Base-by-base conservation (phyloP, 345 rosid genomes). In the Mangifera indica region DNA sequence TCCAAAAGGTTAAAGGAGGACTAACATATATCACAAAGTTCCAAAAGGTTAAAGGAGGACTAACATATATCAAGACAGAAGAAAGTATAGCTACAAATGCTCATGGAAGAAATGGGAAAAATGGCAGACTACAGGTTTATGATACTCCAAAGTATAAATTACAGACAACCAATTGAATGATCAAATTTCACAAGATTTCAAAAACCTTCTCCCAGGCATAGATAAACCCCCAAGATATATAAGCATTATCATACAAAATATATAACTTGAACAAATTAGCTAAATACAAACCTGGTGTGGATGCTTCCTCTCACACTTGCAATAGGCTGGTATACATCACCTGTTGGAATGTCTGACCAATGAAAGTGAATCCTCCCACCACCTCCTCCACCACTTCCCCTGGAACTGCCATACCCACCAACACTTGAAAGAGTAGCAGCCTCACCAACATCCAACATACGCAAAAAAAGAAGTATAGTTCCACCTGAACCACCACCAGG, bases 401-500 rank as follows among this genome's bases (percentile, higher is more conserved):
- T 58, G n/a, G 84, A 87, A 77, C 93, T 85, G 59, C 97, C 98
- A 74, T 84, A 76, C 26, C 99, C 99, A 73, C 99, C 99, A 72
- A 73, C 85, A 81, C 87, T 91, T 56, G 99, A 96, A 83, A 96
- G 92, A 77, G 81, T 25, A 71, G 98, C 91, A 78, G 84, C 74
- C 76, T 84, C 84, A 18, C 82, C 86, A 78, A 93, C 73, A 80
- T 81, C 82, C 74, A 96, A 82, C 5, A 80, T 74, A 17, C 78
- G 87, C 85, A 93, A 70, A 79, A 96, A 96, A 79, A 96, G 57
- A 69, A 96, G 88, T 53, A 96, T 78, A 63, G 95, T 86, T 82
- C 99, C 98, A 58, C 99, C 99, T 49, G 99, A 96, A 73, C 97
- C 99, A 76, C 97, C 99, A 29, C 99, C 99, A 60, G 96, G 93